Conservation (phyloP, 202 grass and related monocot genomes). For the Setaria viridis region DNA sequence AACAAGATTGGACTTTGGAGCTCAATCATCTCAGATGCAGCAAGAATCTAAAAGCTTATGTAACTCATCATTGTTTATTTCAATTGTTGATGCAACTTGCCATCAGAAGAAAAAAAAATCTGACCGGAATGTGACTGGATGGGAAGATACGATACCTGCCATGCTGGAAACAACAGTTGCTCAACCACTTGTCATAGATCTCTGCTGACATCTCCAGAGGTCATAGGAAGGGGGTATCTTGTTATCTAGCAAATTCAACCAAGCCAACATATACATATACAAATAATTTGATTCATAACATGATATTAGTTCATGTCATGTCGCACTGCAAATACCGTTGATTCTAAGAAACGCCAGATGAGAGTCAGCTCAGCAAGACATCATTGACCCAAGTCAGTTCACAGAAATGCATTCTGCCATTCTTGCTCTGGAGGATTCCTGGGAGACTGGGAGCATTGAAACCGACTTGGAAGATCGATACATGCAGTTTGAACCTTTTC, state of each 20-base stretch:
- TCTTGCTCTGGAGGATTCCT: not conserved
- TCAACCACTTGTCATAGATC: not conserved
- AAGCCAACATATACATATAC: not conserved
- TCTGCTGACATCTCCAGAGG: not conserved
- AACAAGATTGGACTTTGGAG: not conserved
- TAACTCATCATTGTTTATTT: not conserved
- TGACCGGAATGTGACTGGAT: not conserved
- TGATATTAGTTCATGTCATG: not conserved
- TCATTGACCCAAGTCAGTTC: not conserved
- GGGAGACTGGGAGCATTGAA: not conserved
- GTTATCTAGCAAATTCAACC: slow-evolving; percentile 7
- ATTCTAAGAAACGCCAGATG: not conserved
- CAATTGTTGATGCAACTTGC: not conserved
- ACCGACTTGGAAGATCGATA: not conserved
- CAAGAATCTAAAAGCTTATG: not conserved
- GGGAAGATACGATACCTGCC: not conserved
- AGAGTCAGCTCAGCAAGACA: not conserved
- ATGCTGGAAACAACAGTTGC: not conserved
- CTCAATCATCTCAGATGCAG: not conserved
- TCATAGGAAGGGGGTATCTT: not conserved
- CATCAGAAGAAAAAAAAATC: not conserved
- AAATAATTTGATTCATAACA: not conserved
- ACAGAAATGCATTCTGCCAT: no score
- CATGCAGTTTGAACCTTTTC: not conserved
- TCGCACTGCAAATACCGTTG: not conserved